These are phyloP conservation scores for Boletus semigastroideus DNA, from an alignment of 1,284 basidiomycete species.

Conservation along the genomic window DNA sequence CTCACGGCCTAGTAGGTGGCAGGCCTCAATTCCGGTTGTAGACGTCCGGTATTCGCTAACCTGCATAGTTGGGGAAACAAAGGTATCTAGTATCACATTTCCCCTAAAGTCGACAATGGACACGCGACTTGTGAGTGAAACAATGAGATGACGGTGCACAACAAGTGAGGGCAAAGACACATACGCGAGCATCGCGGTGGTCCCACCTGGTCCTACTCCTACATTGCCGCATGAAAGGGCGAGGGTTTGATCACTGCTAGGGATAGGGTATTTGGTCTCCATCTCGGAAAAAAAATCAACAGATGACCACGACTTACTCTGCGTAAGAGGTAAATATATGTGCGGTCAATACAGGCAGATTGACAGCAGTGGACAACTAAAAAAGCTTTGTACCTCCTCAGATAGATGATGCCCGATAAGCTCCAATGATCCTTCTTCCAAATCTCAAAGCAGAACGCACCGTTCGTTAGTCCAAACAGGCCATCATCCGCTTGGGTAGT, in stretches of 20 bases:
- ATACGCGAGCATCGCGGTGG: constrained; percentile 76
- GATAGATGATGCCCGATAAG: constrained; percentile 29
- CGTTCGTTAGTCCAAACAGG: constrained; percentile 14
- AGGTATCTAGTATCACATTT: constrained; percentile 54
- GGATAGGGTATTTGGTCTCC: constrained; percentile 34
- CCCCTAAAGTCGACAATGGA: constrained; percentile 67
- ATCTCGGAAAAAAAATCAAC: constrained; percentile 20
- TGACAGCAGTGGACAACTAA: constrained; percentile 17
- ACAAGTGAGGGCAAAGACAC: constrained; percentile 27
- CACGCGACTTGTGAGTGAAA: constrained; percentile 46
- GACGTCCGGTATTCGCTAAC: constrained; percentile 73
- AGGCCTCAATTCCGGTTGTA: constrained; percentile 65
- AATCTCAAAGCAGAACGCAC: constrained; percentile 15
- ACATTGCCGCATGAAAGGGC: constrained; percentile 61
- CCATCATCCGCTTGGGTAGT: constrained; percentile 14
- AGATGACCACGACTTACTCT: constrained; percentile 19
- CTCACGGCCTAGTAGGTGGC: constrained; percentile 52
- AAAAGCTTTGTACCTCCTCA: constrained; percentile 17
- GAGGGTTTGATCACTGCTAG: constrained; percentile 46
- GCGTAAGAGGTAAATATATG: constrained; percentile 26
- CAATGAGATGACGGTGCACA: constrained; percentile 14
- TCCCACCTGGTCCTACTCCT: constrained; percentile 75
- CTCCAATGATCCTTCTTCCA: constrained; percentile 23
- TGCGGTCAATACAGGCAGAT: constrained; percentile 10
- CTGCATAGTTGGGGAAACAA: constrained; percentile 65